Percentiles rank a stretch among this genome's conserved stretches.
These are phyloP conservation scores for Ascochyta fabae DNA, from an alignment of 2,329 filamentous ascomycete species.

Conservation along the genomic window DNA sequence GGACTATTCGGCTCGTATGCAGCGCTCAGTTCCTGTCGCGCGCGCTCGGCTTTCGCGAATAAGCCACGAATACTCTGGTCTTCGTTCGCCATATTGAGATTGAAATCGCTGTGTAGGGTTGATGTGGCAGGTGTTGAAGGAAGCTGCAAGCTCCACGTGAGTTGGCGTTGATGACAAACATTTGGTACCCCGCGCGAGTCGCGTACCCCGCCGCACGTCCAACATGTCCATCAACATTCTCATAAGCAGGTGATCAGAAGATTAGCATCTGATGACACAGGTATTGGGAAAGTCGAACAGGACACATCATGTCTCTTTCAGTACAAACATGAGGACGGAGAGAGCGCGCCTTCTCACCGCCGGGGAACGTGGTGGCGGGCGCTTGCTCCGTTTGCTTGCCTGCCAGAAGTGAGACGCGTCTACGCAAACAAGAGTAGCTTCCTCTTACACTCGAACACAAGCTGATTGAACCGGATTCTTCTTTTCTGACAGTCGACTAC, in stretches of 20 bases:
- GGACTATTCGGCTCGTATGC: constrained; percentile 70
- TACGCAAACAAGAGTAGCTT: constrained; percentile 18
- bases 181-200: constrained; percentile 25
- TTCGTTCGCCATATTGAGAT: constrained; percentile 49
- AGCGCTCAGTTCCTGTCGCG: constrained; percentile 65
- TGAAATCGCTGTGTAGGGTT: neutral
- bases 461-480: neutral
- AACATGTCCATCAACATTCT: neutral
- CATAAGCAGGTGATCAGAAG: neutral
- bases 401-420: constrained; percentile 2
- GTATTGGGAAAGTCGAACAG: neutral
- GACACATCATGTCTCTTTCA: neutral
- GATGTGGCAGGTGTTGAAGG: constrained; percentile 1
- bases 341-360: constrained; percentile 5
- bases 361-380: constrained; percentile 5
- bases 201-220: constrained; percentile 24
- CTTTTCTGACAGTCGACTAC: neutral
- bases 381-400: constrained; percentile 26
- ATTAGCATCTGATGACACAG: neutral
- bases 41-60: constrained; percentile 62
- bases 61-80: constrained; percentile 62
- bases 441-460: constrained; percentile 10
- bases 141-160: constrained; percentile 30
- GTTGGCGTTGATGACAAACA: constrained; percentile 27
- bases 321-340: too few species aligned